phyloP scores from a whole-genome alignment of 441 rosid genomes.

The Macaranga tanarius region DNA sequence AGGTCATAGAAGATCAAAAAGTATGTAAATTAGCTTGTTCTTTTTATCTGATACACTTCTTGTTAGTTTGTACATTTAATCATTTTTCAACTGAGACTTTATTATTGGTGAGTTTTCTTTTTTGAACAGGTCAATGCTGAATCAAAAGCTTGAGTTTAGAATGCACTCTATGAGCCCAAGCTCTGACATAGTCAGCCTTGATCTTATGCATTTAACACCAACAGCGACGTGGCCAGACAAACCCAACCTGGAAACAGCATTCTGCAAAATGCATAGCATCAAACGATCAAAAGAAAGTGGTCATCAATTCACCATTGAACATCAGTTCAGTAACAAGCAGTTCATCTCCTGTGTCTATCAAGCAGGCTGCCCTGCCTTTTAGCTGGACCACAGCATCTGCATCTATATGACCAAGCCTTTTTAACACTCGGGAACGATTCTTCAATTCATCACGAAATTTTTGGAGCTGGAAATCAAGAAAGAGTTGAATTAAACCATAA shows the following conservation, averaged over 20 bases:
- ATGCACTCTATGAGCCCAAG: conserved; percentile 3
- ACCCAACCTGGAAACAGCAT: conserved; percentile 23
- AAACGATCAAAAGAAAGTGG: conserved; percentile 22
- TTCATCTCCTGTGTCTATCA: conserved; percentile 99
- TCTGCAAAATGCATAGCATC: conserved; percentile 1
- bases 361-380: conserved; percentile 98
- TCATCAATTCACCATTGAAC: conserved; percentile 71
- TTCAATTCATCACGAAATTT: conserved; percentile 91
- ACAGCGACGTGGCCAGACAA: conserved; percentile 17
- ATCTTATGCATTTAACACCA: conserved; percentile 3
- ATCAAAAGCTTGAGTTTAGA: conserved; percentile 2
- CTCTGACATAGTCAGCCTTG: conserved; percentile 12
- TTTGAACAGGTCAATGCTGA: neutral
- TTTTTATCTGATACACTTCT: neutral
- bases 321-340: conserved; percentile 95
- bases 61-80: neutral
- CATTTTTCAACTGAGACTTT: neutral
- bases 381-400: conserved; percentile 87
- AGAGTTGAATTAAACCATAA: conserved; percentile 21
- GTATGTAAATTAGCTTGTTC: neutral
- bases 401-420: conserved; percentile 93
- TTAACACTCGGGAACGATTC: conserved; percentile 93
- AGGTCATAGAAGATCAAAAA: neutral
- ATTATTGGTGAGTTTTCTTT: neutral
- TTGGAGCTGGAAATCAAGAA: conserved; percentile 64